These are phyloP conservation scores for Periconia sp. DNA, from an alignment of 2,329 filamentous ascomycete genomes.

Conservation along the genomic window DNA sequence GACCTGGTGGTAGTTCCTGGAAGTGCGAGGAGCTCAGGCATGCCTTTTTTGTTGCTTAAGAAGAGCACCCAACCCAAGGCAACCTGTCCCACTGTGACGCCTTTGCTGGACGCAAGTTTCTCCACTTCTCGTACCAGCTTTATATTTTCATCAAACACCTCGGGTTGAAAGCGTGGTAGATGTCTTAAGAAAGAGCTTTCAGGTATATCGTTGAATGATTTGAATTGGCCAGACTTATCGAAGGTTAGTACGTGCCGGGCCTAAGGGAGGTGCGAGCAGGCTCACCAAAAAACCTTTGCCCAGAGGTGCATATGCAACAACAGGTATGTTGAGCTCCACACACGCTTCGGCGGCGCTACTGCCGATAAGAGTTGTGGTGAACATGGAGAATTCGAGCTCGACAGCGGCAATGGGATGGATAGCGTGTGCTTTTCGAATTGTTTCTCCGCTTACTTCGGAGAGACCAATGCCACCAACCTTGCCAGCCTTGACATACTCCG, in stretches of 20 bases:
- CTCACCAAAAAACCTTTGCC: conserved; percentile 61
- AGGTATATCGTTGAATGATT: conserved; percentile 58
- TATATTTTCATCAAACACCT: conserved; percentile 66
- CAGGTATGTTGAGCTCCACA: conserved; percentile 65
- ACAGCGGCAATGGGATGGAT: conserved; percentile 60
- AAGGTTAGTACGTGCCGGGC: conserved; percentile 40
- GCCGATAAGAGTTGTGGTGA: conserved; percentile 57
- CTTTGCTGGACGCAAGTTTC: conserved; percentile 61
- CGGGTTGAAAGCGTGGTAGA: conserved; percentile 64
- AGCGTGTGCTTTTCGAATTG: conserved; percentile 52
- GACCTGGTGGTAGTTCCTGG: conserved; percentile 62
- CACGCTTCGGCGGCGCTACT: conserved; percentile 61
- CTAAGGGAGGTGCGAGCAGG: conserved; percentile 49
- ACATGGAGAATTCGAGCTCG: conserved; percentile 63
- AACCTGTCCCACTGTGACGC: conserved; percentile 63
- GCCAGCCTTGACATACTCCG: conserved; percentile 42
- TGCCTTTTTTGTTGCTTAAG: conserved; percentile 54
- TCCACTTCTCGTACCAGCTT: conserved; percentile 62
- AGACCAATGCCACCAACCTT: conserved; percentile 51
- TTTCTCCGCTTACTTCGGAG: conserved; percentile 49
- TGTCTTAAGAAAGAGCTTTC: conserved; percentile 54
- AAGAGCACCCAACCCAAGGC: conserved; percentile 65
- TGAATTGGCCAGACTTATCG: conserved; percentile 46
- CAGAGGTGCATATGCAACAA: conserved; percentile 71
- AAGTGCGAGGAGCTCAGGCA: conserved; percentile 65